Percentiles rank a stretch among this genome's conserved stretches.
Conservation (phyloP, 2,329 filamentous ascomycete genomes). For the Trichoderma koningii region DNA sequence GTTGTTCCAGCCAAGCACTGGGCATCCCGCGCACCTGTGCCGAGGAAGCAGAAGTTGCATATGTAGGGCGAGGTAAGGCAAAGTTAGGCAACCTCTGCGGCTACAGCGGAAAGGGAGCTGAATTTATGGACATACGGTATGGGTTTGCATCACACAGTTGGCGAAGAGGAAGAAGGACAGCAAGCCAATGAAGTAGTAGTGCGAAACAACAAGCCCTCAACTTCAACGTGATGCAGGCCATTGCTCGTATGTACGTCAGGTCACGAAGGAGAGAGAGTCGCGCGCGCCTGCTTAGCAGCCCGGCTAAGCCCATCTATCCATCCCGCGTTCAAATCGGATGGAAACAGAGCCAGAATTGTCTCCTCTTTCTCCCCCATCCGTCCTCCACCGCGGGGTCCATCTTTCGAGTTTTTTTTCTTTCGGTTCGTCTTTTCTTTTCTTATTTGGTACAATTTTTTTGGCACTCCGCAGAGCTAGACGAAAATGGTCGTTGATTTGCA, state of each 20-base stretch:
- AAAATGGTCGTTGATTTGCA: conserved; percentile 8
- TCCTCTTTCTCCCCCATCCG: not conserved
- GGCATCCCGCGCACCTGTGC: no score
- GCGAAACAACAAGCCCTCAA: no score
- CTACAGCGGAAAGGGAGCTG: no score
- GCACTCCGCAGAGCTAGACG: conserved; percentile 16
- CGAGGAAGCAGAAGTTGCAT: no score
- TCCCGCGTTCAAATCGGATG: not conserved
- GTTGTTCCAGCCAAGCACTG: no score
- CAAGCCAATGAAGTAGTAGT: no score
- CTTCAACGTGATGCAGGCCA: no score
- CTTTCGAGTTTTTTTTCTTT: not conserved
- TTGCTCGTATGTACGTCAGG: not conserved
- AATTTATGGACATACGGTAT: no score
- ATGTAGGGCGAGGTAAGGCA: no score
- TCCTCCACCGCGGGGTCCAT: conserved; percentile 3
- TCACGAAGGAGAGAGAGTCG: conserved; percentile 12
- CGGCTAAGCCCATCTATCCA: not conserved
- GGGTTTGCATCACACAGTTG: no score
- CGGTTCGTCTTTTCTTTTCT: not conserved
- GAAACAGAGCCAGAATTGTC: not conserved
- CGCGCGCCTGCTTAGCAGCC: conserved; percentile 20
- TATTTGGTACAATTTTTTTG: not conserved
- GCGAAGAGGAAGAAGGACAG: no score
- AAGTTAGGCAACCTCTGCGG: no score